Percentiles rank a stretch among this genome's conserved stretches.
Evolutionary conservation across 2,329 filamentous ascomycete genomes (phyloP).

Genomic region (Plectosphaerella plurivora): DNA sequence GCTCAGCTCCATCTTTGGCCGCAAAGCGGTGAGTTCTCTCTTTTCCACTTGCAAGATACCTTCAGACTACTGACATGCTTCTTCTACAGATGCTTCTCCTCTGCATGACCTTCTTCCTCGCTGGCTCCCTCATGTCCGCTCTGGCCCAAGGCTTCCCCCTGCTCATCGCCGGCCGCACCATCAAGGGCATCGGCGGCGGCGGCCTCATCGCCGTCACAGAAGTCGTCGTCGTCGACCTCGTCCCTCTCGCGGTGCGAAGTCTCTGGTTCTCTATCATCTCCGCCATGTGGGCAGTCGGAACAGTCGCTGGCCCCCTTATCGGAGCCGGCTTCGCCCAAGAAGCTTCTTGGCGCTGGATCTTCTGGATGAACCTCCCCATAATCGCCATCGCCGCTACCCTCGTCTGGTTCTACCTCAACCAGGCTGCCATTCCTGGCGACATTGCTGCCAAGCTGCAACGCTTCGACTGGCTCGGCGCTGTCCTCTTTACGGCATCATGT

Average conservation of each 20-base stretch:
- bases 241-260: slow-evolving; percentile 35
- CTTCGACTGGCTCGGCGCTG: slow-evolving; percentile 60
- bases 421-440: slow-evolving; percentile 13
- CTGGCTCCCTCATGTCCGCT: slow-evolving; percentile 35
- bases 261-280: slow-evolving; percentile 31
- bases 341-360: slow-evolving; percentile 57
- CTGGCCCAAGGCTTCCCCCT: slow-evolving; percentile 20
- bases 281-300: slow-evolving; percentile 52
- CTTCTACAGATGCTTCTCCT: slow-evolving; percentile 20
- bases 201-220: slow-evolving; percentile 43
- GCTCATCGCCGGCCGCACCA: slow-evolving; percentile 42
- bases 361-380: slow-evolving; percentile 61
- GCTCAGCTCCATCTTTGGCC: slow-evolving; percentile 28
- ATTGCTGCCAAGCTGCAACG: slow-evolving; percentile 23
- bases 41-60: neutral
- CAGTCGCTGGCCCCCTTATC: slow-evolving; percentile 44
- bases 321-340: slow-evolving; percentile 50
- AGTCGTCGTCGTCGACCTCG: slow-evolving; percentile 40
- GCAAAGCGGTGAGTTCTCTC: slow-evolving; percentile 19
- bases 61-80: neutral
- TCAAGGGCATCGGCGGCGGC: slow-evolving; percentile 48
- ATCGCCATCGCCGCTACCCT: slow-evolving; percentile 41
- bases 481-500: slow-evolving; percentile 55
- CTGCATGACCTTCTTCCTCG: slow-evolving; percentile 25
- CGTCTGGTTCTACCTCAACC: slow-evolving; percentile 42